These are phyloP conservation scores for Dissophora globulifera DNA, from an alignment of 192 early-diverging fungal species.

Conservation along the genomic window DNA sequence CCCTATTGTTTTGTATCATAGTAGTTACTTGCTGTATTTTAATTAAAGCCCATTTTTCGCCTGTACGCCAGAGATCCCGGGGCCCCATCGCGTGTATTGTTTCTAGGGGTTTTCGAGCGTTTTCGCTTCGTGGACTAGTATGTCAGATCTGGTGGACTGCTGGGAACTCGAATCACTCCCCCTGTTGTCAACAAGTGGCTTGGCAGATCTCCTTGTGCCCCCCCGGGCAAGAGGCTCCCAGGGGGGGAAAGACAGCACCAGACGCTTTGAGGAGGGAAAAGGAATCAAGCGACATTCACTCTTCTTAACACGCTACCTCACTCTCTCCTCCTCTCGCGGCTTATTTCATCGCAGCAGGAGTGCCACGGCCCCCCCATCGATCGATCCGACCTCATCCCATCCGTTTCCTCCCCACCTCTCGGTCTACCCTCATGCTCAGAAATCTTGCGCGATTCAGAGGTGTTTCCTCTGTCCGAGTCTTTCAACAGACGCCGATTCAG, in stretches of 20 bases:
- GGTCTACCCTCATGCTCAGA: constrained; percentile 14
- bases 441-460: constrained; percentile 19
- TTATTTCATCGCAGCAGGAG: not conserved
- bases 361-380: not conserved
- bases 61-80: too few relatives aligned
- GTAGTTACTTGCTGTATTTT: too few relatives aligned
- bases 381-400: not conserved
- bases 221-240: not conserved
- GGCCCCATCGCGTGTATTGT: too few relatives aligned
- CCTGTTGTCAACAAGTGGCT: constrained; percentile 27
- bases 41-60: too few relatives aligned
- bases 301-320: not conserved
- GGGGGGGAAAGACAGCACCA: not conserved
- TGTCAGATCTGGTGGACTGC: not conserved
- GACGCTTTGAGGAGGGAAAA: too few relatives aligned
- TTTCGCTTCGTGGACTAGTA: too few relatives aligned
- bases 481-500: not conserved
- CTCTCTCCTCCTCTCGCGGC: not conserved
- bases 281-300: constrained; percentile 2
- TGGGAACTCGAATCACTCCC: not conserved
- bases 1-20: not conserved
- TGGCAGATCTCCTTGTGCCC: not conserved
- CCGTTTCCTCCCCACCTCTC: not conserved
- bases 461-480: constrained; percentile 9
- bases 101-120: too few relatives aligned